These are phyloP conservation scores for Aphanomyces stellatus DNA, from an alignment of 352 stramenopile species.

Conservation along the genomic window DNA sequence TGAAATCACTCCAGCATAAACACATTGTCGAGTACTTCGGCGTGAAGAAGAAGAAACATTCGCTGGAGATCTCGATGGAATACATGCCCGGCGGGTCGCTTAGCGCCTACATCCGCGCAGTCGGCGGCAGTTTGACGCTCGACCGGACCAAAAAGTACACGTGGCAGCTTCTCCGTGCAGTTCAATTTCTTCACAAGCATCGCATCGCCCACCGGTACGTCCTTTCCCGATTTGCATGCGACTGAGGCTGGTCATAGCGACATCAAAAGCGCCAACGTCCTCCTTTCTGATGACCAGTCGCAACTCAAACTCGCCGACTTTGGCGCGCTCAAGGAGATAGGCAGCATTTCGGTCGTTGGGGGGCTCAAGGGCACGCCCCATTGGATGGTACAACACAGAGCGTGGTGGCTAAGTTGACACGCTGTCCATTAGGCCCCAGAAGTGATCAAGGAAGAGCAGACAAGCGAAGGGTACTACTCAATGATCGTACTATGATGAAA, in stretches of 20 bases:
- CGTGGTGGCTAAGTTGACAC: neutral
- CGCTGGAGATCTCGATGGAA: constrained; percentile 81
- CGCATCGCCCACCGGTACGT: constrained; percentile 82
- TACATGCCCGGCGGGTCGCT: constrained; percentile 78
- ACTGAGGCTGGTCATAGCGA: constrained; percentile 26
- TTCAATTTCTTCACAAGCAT: constrained; percentile 81
- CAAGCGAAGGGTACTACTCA: constrained; percentile 23
- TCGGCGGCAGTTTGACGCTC: constrained; percentile 37
- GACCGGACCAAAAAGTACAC: constrained; percentile 49
- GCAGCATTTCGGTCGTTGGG: constrained; percentile 50
- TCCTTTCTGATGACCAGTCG: constrained; percentile 32
- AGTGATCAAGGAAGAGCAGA: constrained; percentile 62
- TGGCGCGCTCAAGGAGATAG: constrained; percentile 63
- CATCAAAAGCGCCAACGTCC: constrained; percentile 83
- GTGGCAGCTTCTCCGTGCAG: constrained; percentile 66
- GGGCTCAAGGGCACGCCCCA: constrained; percentile 84
- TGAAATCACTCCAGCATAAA: constrained; percentile 48
- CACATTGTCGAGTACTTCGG: constrained; percentile 60
- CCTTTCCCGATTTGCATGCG: constrained; percentile 26
- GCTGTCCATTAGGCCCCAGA: constrained; percentile 48
- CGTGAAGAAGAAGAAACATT: constrained; percentile 47
- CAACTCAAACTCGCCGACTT: constrained; percentile 73
- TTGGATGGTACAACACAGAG: constrained; percentile 56
- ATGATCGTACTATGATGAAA: constrained; percentile 22
- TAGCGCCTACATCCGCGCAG: constrained; percentile 37